Conservation (phyloP, 164 flowering plant genomes). For the Magnolia changhungtana region DNA sequence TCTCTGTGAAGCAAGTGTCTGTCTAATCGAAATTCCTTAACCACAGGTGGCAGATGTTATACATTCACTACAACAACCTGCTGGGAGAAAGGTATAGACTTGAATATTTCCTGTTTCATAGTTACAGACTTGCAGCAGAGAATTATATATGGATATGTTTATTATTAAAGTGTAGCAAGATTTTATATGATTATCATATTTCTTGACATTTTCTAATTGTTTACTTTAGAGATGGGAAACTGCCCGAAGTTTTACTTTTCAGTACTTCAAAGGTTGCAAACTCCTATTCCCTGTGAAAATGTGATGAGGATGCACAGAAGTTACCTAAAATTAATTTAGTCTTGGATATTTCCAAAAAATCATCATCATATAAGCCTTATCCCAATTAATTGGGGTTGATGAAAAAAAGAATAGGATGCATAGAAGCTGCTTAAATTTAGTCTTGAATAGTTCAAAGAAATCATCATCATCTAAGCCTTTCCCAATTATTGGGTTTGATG, state of each 20-base stretch:
- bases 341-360: no score
- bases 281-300: no score
- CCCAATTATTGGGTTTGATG: background rate
- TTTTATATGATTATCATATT: slow-evolving; percentile 1
- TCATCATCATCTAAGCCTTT: background rate
- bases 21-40: slow-evolving; percentile 2
- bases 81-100: slow-evolving; percentile 71
- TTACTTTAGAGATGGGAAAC: background rate
- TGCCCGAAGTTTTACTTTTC: background rate
- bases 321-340: no score
- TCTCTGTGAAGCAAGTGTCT: background rate
- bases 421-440: background rate
- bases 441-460: background rate
- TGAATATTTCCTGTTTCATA: background rate
- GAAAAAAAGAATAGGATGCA: no score
- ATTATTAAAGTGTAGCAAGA: background rate
- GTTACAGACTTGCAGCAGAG: background rate
- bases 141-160: background rate
- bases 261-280: no score
- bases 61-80: slow-evolving; percentile 96
- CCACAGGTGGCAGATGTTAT: slow-evolving; percentile 93
- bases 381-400: no score
- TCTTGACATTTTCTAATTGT: background rate
- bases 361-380: no score
- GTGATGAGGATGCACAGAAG: no score